Conservation (phyloP, 2,329 filamentous ascomycete species). For the Nannizzia gypsea region DNA sequence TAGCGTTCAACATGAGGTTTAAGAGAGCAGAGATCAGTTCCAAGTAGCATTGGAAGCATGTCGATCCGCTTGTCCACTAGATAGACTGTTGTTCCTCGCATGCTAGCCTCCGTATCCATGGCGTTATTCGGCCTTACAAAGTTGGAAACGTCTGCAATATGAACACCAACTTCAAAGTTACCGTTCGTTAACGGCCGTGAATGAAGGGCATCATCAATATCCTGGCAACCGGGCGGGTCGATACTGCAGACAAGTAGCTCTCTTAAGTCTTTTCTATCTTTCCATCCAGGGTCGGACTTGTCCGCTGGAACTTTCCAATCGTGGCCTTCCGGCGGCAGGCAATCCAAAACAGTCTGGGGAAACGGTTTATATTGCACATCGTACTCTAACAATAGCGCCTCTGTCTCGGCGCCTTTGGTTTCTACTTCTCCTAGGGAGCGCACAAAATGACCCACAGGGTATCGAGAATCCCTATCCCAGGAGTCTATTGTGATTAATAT, state of each 20-base stretch:
- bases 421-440: conserved; percentile 86
- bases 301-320: conserved; percentile 83
- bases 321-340: conserved; percentile 79
- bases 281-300: conserved; percentile 74
- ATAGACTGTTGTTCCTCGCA: conserved; percentile 92
- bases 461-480: conserved; percentile 87
- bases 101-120: conserved; percentile 91
- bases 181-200: conserved; percentile 75
- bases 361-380: conserved; percentile 97
- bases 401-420: conserved; percentile 94
- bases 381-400: conserved; percentile 85
- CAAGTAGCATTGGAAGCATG: conserved; percentile 94
- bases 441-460: conserved; percentile 87
- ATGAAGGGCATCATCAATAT: conserved; percentile 96
- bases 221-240: conserved; percentile 88
- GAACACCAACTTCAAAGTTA: conserved; percentile 90
- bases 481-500: conserved; percentile 87
- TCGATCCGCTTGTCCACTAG: conserved; percentile 98
- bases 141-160: conserved; percentile 98
- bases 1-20: conserved; percentile 96
- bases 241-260: conserved; percentile 91
- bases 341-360: conserved; percentile 88
- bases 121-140: conserved; percentile 95
- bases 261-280: conserved; percentile 68
- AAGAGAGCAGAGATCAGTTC: conserved; percentile 89